These are phyloP conservation scores for Macrolepiota dolichaula DNA, from an alignment of 768 basidiomycete species.

Conservation along the genomic window DNA sequence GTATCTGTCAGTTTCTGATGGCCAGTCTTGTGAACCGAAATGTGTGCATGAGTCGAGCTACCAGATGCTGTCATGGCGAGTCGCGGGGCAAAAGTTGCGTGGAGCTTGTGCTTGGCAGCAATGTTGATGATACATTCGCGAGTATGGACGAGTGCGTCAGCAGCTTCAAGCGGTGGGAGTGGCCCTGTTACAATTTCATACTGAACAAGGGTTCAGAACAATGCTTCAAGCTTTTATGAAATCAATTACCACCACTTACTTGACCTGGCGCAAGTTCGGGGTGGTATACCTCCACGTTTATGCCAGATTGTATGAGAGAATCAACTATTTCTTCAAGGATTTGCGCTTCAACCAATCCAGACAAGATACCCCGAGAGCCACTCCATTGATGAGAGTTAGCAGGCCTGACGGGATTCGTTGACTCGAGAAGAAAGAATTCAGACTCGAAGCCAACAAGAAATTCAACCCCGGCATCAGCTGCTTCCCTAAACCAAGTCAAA, in stretches of 20 bases:
- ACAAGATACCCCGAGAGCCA: slow-evolving; percentile 29
- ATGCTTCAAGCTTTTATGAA: slow-evolving; percentile 19
- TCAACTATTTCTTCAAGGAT: slow-evolving; percentile 61
- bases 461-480: slow-evolving; percentile 25
- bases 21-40: slow-evolving; percentile 52
- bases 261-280: slow-evolving; percentile 67
- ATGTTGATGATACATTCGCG: slow-evolving; percentile 66
- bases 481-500: neutral
- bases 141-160: slow-evolving; percentile 63
- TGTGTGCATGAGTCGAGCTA: slow-evolving; percentile 57
- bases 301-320: slow-evolving; percentile 42
- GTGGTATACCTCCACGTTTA: slow-evolving; percentile 67
- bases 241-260: slow-evolving; percentile 10
- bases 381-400: slow-evolving; percentile 43
- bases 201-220: slow-evolving; percentile 20
- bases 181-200: slow-evolving; percentile 72
- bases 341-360: slow-evolving; percentile 40
- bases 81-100: slow-evolving; percentile 65
- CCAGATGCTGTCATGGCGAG: slow-evolving; percentile 43
- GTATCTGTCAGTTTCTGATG: slow-evolving; percentile 3
- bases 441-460: slow-evolving; percentile 70
- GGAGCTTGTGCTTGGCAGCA: slow-evolving; percentile 62
- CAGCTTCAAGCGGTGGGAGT: slow-evolving; percentile 58
- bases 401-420: slow-evolving; percentile 30
- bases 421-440: slow-evolving; percentile 59